Base-by-base conservation (phyloP, 306 rosid genomes). In the Corylus avellana region DNA sequence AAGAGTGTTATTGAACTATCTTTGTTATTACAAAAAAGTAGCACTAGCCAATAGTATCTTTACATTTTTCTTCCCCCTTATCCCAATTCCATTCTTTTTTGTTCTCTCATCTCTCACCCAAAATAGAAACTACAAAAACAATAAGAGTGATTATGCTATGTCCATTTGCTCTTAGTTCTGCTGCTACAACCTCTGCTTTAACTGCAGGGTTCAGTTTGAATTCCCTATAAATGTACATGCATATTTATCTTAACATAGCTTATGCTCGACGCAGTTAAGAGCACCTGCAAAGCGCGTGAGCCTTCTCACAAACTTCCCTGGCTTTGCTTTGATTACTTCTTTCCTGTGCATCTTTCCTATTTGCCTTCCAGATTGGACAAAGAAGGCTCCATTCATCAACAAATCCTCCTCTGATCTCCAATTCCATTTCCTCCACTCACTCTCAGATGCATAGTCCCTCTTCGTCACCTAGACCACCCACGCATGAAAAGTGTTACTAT, bases 341-440 rank as follows among this genome's bases (percentile, higher is more conserved):
- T 67, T 49, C 56, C 59, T 75, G 12, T 64, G 72, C 29, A 77
- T 20, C 1, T 44, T 49, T 48, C 10, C 56, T 39, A 79, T 47
- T 8, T 78, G 70, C 50, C 25, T 75, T 44, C 91, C 91, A 9
- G 89, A 84, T 82, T 86, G 53, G 7, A 55, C 50, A 22, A 88
- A 88, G 47, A 72, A 71, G 16, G 92, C 91, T 81, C 89, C 92
- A 66, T 88, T 86, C 85, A 78, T 6, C 88, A 86, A 5, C 39
- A 87, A 78, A 78, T 89, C 91, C 3, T 68, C 77, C 76, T 91
- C 84, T 62, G 92, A 90, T 72, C 77, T 82, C 93, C 91, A 92
- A 77, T 83, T 76, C 89, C 94, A 88, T 4, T 14, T 4, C 70
- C 5, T 86, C 94, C 91, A 87, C 76, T 12, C 94, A 32, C 72